These are phyloP conservation scores for Venturia aucupariae DNA, from an alignment of 2,329 filamentous ascomycete species.

Conservation along the genomic window DNA sequence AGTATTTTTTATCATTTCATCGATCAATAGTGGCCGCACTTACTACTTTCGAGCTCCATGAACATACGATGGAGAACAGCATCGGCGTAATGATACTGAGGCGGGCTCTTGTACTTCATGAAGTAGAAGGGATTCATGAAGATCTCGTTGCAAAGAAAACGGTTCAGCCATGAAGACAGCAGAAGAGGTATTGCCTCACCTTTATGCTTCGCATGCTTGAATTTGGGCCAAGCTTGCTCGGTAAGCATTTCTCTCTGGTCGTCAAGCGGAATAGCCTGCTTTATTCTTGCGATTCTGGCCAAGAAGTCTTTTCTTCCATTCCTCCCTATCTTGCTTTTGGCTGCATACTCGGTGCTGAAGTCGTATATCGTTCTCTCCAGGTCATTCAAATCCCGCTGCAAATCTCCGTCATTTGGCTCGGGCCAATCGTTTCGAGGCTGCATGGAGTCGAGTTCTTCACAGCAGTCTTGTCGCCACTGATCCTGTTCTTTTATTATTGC, in stretches of 20 bases:
- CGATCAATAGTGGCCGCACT: too few relatives aligned
- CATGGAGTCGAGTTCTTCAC: background rate
- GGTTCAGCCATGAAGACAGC: background rate
- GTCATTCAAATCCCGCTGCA: background rate
- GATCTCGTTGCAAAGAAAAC: background rate
- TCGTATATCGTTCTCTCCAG: background rate
- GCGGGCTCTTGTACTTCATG: too few relatives aligned
- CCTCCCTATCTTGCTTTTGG: background rate
- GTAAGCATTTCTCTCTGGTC: background rate
- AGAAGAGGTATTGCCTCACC: background rate
- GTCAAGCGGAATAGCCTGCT: background rate
- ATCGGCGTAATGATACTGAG: too few relatives aligned
- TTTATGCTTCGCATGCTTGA: background rate
- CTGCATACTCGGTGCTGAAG: background rate
- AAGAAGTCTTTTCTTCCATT: background rate
- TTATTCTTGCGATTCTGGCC: background rate
- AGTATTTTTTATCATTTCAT: too few relatives aligned
- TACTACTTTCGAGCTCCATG: too few relatives aligned
- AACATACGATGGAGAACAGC: too few relatives aligned
- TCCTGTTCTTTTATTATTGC: too few relatives aligned
- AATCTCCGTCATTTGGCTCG: background rate
- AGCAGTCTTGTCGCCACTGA: too few relatives aligned
- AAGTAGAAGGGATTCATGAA: background rate
- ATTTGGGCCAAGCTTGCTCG: background rate
- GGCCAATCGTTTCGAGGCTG: conserved; percentile 2